A percentile compares a stretch with the other conserved stretches of the same genome.
Evolutionary conservation across 23 red algal species (phyloP).

Genomic region (Agarophyton chilense): DNA sequence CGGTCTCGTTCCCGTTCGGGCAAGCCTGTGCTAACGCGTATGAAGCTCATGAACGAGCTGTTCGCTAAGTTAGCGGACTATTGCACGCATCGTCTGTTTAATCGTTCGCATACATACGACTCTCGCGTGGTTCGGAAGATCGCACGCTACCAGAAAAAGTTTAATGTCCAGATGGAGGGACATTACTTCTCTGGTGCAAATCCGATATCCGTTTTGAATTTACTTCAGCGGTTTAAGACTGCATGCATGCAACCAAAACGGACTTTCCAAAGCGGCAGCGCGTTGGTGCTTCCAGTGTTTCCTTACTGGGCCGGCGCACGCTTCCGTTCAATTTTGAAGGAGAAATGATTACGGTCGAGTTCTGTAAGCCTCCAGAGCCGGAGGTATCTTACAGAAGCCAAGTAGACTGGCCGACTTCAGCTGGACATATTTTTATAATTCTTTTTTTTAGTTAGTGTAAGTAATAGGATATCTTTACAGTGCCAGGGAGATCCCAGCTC

Average conservation of each 20-base stretch:
- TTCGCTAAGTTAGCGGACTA: neutral
- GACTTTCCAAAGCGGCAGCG: neutral
- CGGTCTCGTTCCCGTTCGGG: neutral
- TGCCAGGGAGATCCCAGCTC: no score
- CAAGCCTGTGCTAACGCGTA: neutral
- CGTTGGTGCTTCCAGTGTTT: neutral
- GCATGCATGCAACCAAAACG: neutral
- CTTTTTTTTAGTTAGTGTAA: no score
- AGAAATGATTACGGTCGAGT: no score
- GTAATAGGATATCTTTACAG: no score
- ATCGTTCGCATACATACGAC: neutral
- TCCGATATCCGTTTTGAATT: neutral
- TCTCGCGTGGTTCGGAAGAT: neutral
- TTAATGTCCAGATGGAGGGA: neutral
- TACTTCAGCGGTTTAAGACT: neutral
- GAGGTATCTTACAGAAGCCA: no score
- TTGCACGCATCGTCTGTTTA: neutral
- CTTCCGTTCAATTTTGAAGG: neutral
- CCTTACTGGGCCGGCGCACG: neutral
- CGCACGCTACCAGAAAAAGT: neutral
- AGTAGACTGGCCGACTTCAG: no score
- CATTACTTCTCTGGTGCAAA: neutral
- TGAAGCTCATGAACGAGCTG: neutral
- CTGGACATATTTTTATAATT: no score
- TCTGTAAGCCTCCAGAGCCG: no score